Base-by-base conservation (phyloP, 768 basidiomycete species). In the Auricularia auricula-judae region DNA sequence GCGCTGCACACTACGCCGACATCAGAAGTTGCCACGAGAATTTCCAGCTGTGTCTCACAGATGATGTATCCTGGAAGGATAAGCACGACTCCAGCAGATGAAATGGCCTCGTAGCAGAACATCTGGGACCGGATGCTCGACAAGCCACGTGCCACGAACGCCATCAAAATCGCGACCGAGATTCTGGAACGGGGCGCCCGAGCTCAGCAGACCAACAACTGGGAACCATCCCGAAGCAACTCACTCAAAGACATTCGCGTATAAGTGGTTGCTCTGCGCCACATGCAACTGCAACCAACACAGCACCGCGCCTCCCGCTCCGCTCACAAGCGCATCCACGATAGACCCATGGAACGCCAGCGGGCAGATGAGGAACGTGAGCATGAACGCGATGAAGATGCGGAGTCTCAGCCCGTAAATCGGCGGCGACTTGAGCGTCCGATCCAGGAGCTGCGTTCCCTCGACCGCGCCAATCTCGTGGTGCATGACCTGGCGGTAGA, bases 191-290 rank as follows among this genome's bases (percentile, higher is more conserved):
- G 59, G 34, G 1, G 54, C 36, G 34, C 39, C 10, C 8, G 16
- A 56, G 47, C 63, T 29, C 54, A 34, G 39, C 43, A 23, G 54
- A 14, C 33, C 34, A 21, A 21, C n/a, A 33, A 11, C 29, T 29
- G 29, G 29, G 16, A 18, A 36, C 42, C 18, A 53, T 29, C 2
- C 2, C 29, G 4, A 16, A 47, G 2, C 4, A 29, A 79, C 91
- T 74, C 72, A 94, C 93, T 96, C 93, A 71, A 94, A 96, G 65
- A 95, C 91, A 70, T 93, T 95, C n/a, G 92, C 91, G 74, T 93
- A 95, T 76, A 91, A 88, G 1, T 89, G 82, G 69, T 88, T 93
- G 75, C 89, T 92, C 68, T 86, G 83, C 3, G 93, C 92, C 8
- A 89, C 85, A 70, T 86, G 87, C 60, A 93, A 77, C 43, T 91